Evolutionary conservation across 495 filamentous ascomycete genomes (phyloP), one percentile per base, ranked within the genome.

Genomic region (Cryomyces minteri): DNA sequence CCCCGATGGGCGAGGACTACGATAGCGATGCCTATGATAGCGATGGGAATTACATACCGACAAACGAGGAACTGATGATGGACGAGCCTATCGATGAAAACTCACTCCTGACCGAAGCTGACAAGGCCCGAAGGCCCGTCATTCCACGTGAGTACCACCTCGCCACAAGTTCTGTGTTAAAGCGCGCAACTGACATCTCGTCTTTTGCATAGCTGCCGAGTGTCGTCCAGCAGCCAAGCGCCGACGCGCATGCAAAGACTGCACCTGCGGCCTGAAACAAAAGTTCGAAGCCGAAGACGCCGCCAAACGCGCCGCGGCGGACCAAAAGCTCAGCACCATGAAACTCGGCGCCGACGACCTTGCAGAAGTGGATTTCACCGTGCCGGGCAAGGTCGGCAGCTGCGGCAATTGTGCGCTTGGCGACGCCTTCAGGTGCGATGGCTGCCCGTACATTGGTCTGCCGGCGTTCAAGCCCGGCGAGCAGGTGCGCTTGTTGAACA

Each of bases 381-480:
- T 98, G 11, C 71, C 88, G 56, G 90, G 92, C 43, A 96, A 94
- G 67, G 81, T 85, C 0, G 88, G 92, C 6, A 87, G 80, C 7
- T 98, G 90, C 59, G 84, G 84, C 4, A 94, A 82, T 58, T 96
- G 90, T 58, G 81, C 85, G 31, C 67, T 98, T 8, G 90, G 90
- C 28, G 90, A 98, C 63, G 85, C 85, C 5, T 88, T 88, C 61
- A 64, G 82, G 41, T 87, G 79, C 54, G 70, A 72, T 46, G 82
- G 84, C 2, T 95, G 90, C 58, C 88, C 88, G 0, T 96, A 94
- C 62, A 76, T 92, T 50, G 92, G 90, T 6, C 67, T 96, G 44
- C 90, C 92, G 2, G 79, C 90, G 5, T 98, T 98, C 66, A 94
- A 94, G 71, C 84, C 84, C 4, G 92, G 90, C 4, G 87, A 98